Conservation (phyloP, 2,329 filamentous ascomycete species). For the Pseudocercospora ulei region DNA sequence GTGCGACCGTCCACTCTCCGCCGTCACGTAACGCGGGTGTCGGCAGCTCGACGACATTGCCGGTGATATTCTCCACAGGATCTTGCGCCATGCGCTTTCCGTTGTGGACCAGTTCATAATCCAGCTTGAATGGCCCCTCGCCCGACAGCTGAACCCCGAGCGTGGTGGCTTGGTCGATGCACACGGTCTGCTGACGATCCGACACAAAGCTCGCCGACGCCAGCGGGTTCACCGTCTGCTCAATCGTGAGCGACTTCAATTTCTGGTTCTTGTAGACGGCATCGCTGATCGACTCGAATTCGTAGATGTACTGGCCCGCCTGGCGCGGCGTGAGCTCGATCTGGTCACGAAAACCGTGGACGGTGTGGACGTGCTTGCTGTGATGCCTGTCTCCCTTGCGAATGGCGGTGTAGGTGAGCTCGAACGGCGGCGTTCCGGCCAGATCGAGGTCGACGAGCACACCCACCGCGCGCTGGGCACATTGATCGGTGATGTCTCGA, state of each 20-base stretch:
- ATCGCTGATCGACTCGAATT: constrained; percentile 72
- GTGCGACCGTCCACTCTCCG: constrained; percentile 78
- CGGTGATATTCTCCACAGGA: constrained; percentile 54
- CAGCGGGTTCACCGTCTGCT: constrained; percentile 88
- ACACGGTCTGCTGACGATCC: constrained; percentile 54
- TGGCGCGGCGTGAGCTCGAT: constrained; percentile 70
- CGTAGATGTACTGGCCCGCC: constrained; percentile 78
- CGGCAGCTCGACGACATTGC: constrained; percentile 57
- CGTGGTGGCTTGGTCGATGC: constrained; percentile 69
- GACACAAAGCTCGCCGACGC: constrained; percentile 64
- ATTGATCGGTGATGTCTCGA: constrained; percentile 86
- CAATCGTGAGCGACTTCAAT: constrained; percentile 53
- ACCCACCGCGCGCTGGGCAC: constrained; percentile 85
- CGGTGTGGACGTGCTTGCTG: constrained; percentile 42
- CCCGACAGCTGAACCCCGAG: constrained; percentile 67
- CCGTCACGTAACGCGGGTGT: constrained; percentile 67
- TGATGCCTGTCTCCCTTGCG: constrained; percentile 49
- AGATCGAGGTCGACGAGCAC: constrained; percentile 81
- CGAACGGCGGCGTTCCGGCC: constrained; percentile 84
- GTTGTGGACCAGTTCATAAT: constrained; percentile 87
- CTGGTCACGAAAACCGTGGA: constrained; percentile 69
- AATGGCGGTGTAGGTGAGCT: constrained; percentile 65
- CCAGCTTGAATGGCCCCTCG: constrained; percentile 75
- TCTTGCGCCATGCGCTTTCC: constrained; percentile 64
- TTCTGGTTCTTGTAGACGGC: constrained; percentile 62